Percentiles rank a stretch among this genome's conserved stretches.
Evolutionary conservation across 805 yeast species (phyloP).

Genomic region (Candida parachauliodes): DNA sequence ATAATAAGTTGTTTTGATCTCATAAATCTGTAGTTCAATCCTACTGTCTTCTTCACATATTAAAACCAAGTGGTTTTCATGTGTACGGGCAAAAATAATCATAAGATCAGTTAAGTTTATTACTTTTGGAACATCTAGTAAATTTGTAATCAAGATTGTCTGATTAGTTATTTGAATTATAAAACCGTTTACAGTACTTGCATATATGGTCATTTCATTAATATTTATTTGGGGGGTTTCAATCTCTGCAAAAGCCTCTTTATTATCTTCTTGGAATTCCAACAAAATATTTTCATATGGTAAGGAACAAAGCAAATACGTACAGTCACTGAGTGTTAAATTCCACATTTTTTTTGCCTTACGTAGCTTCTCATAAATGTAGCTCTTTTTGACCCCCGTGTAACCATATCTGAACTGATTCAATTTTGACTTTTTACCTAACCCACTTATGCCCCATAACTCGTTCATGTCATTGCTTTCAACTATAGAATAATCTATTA

Average conservation of each 20-base stretch:
- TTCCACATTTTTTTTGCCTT: constrained; percentile 22
- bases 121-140: constrained; percentile 11
- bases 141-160: constrained; percentile 19
- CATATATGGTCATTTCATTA: constrained; percentile 16
- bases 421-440: constrained; percentile 30
- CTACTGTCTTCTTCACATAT: constrained; percentile 12
- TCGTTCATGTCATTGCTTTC: constrained; percentile 29
- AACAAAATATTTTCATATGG: constrained; percentile 36
- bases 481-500: constrained; percentile 38
- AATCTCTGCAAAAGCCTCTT: constrained; percentile 22
- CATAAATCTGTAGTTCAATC: neutral
- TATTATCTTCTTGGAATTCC: constrained; percentile 21
- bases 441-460: constrained; percentile 41
- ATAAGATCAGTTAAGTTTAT: constrained; percentile 7
- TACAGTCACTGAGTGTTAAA: constrained; percentile 15
- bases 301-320: constrained; percentile 32
- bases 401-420: constrained; percentile 33
- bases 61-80: constrained; percentile 11
- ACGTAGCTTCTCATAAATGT: constrained; percentile 26
- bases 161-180: constrained; percentile 1
- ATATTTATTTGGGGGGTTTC: constrained; percentile 14
- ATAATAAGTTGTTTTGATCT: neutral
- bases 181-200: constrained; percentile 3
- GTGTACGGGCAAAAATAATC: constrained; percentile 14
- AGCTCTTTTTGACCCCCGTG: constrained; percentile 20